phyloP scores from a whole-genome alignment of 2,329 filamentous ascomycete species.

The Phialophora macrospora region DNA sequence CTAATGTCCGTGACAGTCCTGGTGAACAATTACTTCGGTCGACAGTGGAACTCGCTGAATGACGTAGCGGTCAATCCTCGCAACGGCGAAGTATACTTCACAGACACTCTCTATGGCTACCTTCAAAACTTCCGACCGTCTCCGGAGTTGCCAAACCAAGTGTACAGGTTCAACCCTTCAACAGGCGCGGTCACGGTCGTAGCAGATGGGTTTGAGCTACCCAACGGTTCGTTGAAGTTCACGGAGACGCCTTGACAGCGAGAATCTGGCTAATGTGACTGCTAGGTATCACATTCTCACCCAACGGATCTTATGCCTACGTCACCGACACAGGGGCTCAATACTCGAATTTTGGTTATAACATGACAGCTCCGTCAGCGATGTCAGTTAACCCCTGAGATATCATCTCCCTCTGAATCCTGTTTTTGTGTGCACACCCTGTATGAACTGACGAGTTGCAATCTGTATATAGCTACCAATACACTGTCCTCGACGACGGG shows the following conservation, averaged over 20 bases:
- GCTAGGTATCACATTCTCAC: slow-evolving; percentile 42
- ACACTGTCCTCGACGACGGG: slow-evolving; percentile 32
- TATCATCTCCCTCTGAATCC: background rate
- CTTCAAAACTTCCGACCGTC: slow-evolving; percentile 53
- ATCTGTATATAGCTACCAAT: slow-evolving; percentile 30
- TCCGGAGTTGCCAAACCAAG: slow-evolving; percentile 54
- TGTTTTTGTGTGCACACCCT: background rate
- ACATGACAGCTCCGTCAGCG: slow-evolving; percentile 31
- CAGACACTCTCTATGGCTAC: slow-evolving; percentile 47
- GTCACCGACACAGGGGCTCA: slow-evolving; percentile 37
- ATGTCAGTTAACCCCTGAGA: slow-evolving; percentile 24
- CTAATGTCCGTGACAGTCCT: slow-evolving; percentile 49
- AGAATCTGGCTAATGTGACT: background rate
- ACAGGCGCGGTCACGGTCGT: slow-evolving; percentile 54
- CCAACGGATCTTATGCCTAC: slow-evolving; percentile 43
- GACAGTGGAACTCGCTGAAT: slow-evolving; percentile 44
- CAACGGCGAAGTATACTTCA: slow-evolving; percentile 40
- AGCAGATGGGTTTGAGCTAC: slow-evolving; percentile 54
- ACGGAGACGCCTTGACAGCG: background rate
- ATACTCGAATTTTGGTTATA: slow-evolving; percentile 32
- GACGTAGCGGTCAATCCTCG: slow-evolving; percentile 37
- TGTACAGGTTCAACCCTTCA: slow-evolving; percentile 54
- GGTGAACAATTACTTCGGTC: slow-evolving; percentile 64
- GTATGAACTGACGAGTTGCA: background rate
- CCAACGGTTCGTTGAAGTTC: slow-evolving; percentile 47